Base-by-base conservation (phyloP, 768 basidiomycete genomes). In the Myochromella boudieri region DNA sequence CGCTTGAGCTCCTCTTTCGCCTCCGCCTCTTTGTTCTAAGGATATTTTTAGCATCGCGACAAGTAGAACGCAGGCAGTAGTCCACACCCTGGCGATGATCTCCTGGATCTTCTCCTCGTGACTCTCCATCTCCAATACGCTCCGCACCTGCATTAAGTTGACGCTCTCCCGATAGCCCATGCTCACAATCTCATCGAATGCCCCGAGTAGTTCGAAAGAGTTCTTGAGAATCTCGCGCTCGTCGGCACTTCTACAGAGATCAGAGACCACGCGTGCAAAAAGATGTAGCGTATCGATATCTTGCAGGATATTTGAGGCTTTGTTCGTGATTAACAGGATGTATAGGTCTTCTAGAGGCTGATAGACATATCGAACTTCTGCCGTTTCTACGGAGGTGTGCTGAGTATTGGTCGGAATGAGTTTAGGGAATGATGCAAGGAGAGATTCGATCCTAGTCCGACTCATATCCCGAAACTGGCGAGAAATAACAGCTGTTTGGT, bases 1-100 rank as follows among this genome's bases (percentile, higher is more conserved):
- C 97, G 84, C 66, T 98, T 98, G 62, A 99, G 86, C 61, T 97
- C 95, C 64, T 99, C 97, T 64, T 99, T 99, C 2, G 95, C 97
- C 60, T 99, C 97, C 5, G 93, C 93, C 69, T 99, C 97, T 69
- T 98, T 98, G 75, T 99, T 98, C 87, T 95, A 54, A 11, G 43
- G 20, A 39, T 10, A 24, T 11, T 20, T 3, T 17, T 31, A 40
- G 22, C 12, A 17, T 18, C 46, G 17, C 12, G 29, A 28, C 39
- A 44, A 37, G 45, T 1, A 17, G 15, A 39, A 34, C 21, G 50
- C 32, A 34, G 43, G 6, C 42, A 31, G 38, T 8, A 4, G 29
- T 29, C 68, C 85, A 51, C 62, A 94, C 93, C 66, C 90, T 79
- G 9, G 94, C 89, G 56, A 98, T 99, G 66, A 98, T 98, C 61